These are phyloP conservation scores for Penicillium decumbens DNA, from an alignment of 2,329 filamentous ascomycete species.

Conservation along the genomic window DNA sequence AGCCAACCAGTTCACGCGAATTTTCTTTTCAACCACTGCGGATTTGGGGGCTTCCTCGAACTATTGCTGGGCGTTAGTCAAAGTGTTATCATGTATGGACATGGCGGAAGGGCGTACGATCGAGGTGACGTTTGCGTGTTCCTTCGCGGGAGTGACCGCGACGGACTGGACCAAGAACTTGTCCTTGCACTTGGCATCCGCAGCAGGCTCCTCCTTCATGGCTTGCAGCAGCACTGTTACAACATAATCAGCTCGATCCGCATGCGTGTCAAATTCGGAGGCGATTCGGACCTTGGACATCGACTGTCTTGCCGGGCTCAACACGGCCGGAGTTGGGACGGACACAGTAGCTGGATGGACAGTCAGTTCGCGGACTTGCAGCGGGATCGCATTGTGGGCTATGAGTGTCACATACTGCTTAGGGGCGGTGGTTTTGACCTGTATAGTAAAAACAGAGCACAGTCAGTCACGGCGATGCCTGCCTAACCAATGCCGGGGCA, in stretches of 20 bases:
- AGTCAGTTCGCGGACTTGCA: constrained; percentile 19
- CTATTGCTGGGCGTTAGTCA: constrained; percentile 43
- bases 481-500: constrained; percentile 11
- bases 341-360: constrained; percentile 75
- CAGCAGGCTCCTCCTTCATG: constrained; percentile 90
- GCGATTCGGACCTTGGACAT: constrained; percentile 70
- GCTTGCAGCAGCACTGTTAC: constrained; percentile 81
- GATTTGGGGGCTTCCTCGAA: constrained; percentile 73
- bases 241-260: constrained; percentile 22
- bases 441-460: constrained; percentile 8
- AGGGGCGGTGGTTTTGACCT: constrained; percentile 98
- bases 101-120: constrained; percentile 58
- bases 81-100: constrained; percentile 4
- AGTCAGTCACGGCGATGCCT: constrained; percentile 26
- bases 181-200: constrained; percentile 86
- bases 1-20: constrained; percentile 79
- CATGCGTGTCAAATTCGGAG: not conserved
- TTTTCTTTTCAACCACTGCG: constrained; percentile 87
- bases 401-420: constrained; percentile 71
- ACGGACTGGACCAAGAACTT: constrained; percentile 97
- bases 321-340: constrained; percentile 95
- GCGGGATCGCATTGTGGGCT: not conserved
- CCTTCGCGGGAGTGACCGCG: constrained; percentile 73
- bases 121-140: constrained; percentile 71
- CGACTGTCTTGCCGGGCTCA: constrained; percentile 81